Evolutionary conservation across 2,329 filamentous ascomycete species (phyloP).

Genomic region (Fusarium dimerum): DNA sequence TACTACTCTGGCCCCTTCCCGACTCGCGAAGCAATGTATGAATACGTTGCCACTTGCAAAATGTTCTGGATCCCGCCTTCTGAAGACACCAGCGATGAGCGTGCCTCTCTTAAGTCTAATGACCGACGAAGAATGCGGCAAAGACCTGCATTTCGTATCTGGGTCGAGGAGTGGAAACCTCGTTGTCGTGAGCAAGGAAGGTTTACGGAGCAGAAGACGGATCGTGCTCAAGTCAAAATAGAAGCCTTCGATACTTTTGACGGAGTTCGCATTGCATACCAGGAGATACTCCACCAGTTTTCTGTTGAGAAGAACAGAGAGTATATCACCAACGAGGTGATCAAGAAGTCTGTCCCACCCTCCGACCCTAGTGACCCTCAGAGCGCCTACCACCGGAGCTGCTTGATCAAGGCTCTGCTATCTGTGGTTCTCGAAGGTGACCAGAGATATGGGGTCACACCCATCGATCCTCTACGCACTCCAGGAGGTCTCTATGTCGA

Average conservation of each 20-base stretch:
- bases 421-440: not conserved
- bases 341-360: not conserved
- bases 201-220: slow-evolving; percentile 30
- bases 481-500: not conserved
- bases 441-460: not conserved
- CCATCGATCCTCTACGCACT: not conserved
- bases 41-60: slow-evolving; percentile 58
- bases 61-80: slow-evolving; percentile 53
- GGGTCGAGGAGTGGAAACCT: slow-evolving; percentile 66
- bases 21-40: slow-evolving; percentile 57
- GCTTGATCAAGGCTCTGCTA: not conserved
- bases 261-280: slow-evolving; percentile 40
- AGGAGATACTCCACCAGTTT: slow-evolving; percentile 35
- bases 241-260: slow-evolving; percentile 57
- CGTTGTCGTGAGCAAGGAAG: slow-evolving; percentile 43
- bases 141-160: slow-evolving; percentile 59
- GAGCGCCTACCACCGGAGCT: not conserved
- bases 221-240: slow-evolving; percentile 48
- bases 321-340: not conserved
- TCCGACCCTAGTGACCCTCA: slow-evolving; percentile 17
- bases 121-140: slow-evolving; percentile 58
- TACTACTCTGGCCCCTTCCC: slow-evolving; percentile 59
- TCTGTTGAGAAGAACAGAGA: not conserved
- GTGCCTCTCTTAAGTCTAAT: slow-evolving; percentile 44
- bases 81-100: slow-evolving; percentile 33